Evolutionary conservation across 108 stramenopile genomes (phyloP).

Genomic region (Skeletonema tropicum): DNA sequence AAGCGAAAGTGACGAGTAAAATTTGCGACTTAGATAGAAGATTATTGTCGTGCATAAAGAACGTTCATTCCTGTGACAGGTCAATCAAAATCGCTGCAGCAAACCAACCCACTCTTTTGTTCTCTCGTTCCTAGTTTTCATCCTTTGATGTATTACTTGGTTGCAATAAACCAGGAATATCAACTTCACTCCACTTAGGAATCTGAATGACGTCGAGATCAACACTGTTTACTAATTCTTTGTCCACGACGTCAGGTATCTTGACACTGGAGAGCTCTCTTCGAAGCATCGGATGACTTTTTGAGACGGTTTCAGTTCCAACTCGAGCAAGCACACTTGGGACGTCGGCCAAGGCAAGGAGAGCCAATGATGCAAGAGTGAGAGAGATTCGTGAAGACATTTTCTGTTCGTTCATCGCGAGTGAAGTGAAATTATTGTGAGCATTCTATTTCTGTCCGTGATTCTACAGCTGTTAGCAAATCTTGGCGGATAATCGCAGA

Average conservation of each 20-base stretch:
- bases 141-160: not conserved
- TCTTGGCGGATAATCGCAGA: too few relatives aligned
- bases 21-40: too few relatives aligned
- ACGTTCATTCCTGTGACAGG: too few relatives aligned
- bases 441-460: too few relatives aligned
- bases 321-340: not conserved
- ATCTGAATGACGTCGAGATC: not conserved
- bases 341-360: not conserved
- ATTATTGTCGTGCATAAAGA: too few relatives aligned
- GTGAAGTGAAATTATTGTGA: too few relatives aligned
- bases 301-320: not conserved
- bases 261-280: not conserved
- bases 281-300: not conserved
- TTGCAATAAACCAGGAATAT: not conserved
- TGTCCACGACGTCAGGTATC: not conserved
- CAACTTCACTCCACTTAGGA: not conserved
- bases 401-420: too few relatives aligned
- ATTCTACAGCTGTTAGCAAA: too few relatives aligned
- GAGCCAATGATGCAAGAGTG: not conserved
- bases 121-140: not conserved
- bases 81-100: too few relatives aligned
- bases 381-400: slow-evolving; percentile 1
- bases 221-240: not conserved
- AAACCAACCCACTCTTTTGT: too few relatives aligned
- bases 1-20: not conserved